Evolutionary conservation across 805 yeast species (phyloP).

Genomic region (Ogataea paradorogensis): DNA sequence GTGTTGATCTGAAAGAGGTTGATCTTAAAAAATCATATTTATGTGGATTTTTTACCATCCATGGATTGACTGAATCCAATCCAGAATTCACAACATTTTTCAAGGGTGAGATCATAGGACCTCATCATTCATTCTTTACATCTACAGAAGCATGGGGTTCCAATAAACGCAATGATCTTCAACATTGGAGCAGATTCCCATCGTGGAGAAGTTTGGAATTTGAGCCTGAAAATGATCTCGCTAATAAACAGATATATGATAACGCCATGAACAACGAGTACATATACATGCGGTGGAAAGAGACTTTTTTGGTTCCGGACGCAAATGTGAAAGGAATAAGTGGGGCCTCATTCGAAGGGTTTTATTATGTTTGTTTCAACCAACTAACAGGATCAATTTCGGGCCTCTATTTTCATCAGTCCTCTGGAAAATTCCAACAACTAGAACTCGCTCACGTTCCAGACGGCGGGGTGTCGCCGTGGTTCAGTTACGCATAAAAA

Average conservation of each 20-base stretch:
- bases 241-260: constrained; percentile 26
- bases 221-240: constrained; percentile 30
- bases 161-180: constrained; percentile 47
- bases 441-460: constrained; percentile 59
- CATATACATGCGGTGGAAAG: constrained; percentile 94
- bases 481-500: constrained; percentile 27
- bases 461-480: constrained; percentile 42
- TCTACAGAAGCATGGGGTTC: constrained; percentile 54
- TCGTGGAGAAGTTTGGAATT: constrained; percentile 35
- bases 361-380: constrained; percentile 82
- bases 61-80: constrained; percentile 59
- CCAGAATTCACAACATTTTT: constrained; percentile 70
- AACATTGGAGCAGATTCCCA: constrained; percentile 60
- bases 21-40: constrained; percentile 51
- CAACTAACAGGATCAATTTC: constrained; percentile 69
- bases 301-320: constrained; percentile 80
- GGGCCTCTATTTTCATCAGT: constrained; percentile 80
- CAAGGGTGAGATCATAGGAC: constrained; percentile 68
- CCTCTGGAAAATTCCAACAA: constrained; percentile 79
- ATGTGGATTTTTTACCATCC: constrained; percentile 63
- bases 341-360: constrained; percentile 89
- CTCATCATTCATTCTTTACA: constrained; percentile 56
- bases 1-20: constrained; percentile 67
- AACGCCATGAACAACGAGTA: constrained; percentile 39
- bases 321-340: constrained; percentile 55